Evolutionary conservation across 1,284 basidiomycete species (phyloP), one percentile per base, ranked within the genome.

Genomic region (Marasmius sp.): DNA sequence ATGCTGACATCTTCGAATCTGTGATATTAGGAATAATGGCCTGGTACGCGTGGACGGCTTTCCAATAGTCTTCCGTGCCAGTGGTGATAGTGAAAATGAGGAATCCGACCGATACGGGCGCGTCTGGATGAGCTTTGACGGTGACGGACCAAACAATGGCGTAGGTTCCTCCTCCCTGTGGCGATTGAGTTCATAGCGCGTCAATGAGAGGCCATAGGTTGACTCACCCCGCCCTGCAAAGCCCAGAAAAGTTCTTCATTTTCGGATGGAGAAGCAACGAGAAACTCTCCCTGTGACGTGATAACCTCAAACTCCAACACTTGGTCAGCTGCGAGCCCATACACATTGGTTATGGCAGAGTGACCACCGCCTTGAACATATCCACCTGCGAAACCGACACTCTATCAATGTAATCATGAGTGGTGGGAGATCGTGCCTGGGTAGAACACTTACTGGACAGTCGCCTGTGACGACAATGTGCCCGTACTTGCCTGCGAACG

Each of bases 381-480:
- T 18, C 60, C 60, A 33, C 60, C 60, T 18, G 56, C 56, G 43
- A 52, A 33, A 2, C 48, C 60, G 27, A 61, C 56, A 20, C 67
- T 60, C 70, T 72, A 47, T 39, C n/a, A 14, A 47, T 16, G 20
- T 47, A 2, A 47, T 16, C 16, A 47, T 47, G 11, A 12, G 41
- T 43, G 3, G 49, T 7, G 57, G 37, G 50, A 34, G 27, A 7
- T 27, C 27, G 27, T 27, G 34, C 6, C 8, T 27, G 18, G 39
- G n/a, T 10, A 10, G 41, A 43, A 12, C 3, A 60, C 70, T 6
- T 60, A 72, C 70, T 9, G 68, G 68, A 55, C 68, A 70, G 60
- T 70, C 69, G n/a, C 69, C 71, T 20, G 60, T 62, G 9, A 72
- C 70, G 18, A 68, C 60, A 27, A 60, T 59, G 47, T 59, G 54